Conservation (phyloP, 129 eudicot genomes). For the Arctium minus region DNA sequence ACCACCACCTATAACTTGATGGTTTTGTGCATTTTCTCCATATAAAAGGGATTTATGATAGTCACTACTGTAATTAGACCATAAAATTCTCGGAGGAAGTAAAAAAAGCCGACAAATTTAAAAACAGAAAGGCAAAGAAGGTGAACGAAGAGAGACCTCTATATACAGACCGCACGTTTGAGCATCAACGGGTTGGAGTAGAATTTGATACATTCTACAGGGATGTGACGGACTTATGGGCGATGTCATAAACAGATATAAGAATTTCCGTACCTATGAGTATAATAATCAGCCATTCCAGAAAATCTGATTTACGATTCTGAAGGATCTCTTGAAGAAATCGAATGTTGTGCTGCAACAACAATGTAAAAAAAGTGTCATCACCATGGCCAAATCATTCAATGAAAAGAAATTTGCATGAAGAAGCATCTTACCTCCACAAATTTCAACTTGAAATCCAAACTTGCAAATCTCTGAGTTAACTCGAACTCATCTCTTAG, state of each 20-base stretch:
- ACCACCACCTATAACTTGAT: neutral
- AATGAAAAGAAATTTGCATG: neutral
- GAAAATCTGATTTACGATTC: conserved; percentile 93
- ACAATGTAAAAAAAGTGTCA: neutral
- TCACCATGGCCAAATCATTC: neutral
- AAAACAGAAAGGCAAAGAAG: neutral
- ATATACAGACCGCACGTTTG: neutral
- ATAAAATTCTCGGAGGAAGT: neutral
- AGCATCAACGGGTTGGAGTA: neutral
- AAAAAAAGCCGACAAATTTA: neutral
- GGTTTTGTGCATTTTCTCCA: neutral
- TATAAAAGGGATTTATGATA: neutral
- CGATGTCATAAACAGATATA: conserved; percentile 86
- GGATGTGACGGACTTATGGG: conserved; percentile 55
- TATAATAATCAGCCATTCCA: conserved; percentile 89
- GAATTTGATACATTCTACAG: conserved; percentile 23
- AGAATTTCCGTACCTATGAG: conserved; percentile 83
- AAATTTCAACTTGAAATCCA: conserved; percentile 88
- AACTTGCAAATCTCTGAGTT: conserved; percentile 96
- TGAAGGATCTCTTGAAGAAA: conserved; percentile 92
- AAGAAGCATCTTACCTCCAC: conserved; percentile 61
- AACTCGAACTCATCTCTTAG: conserved; percentile 93
- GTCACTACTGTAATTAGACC: neutral
- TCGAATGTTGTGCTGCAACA: conserved; percentile 89
- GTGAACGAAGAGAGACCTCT: neutral